Evolutionary conservation across 2,329 filamentous ascomycete species (phyloP).

Genomic region (Diaporthe citrichinensis): DNA sequence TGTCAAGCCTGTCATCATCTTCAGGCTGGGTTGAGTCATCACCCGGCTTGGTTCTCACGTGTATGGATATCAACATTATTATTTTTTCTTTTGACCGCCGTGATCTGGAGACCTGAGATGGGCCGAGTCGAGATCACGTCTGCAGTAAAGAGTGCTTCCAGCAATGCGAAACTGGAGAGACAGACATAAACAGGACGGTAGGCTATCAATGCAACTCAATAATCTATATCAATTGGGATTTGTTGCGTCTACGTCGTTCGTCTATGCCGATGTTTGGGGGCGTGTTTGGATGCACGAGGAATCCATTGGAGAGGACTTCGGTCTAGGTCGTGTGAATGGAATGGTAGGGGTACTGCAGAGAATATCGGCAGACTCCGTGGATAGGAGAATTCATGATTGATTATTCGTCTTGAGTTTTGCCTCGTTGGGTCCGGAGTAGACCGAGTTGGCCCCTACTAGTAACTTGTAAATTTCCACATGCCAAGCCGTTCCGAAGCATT

Average conservation of each 20-base stretch:
- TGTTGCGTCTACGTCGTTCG: background rate
- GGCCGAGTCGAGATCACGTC: background rate
- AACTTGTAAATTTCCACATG: too few relatives aligned
- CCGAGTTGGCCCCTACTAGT: background rate
- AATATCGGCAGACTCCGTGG: background rate
- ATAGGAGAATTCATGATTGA: background rate
- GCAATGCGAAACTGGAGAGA: too few relatives aligned
- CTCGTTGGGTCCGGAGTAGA: background rate
- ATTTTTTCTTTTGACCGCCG: background rate
- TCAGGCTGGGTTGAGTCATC: background rate
- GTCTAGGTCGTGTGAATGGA: background rate
- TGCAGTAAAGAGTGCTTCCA: background rate
- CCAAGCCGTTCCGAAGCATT: background rate
- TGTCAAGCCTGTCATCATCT: conserved; percentile 5
- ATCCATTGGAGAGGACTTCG: too few relatives aligned
- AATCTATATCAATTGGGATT: background rate
- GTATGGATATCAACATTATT: background rate
- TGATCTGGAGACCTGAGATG: background rate
- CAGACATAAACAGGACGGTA: background rate
- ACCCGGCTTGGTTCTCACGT: background rate
- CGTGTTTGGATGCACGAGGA: background rate
- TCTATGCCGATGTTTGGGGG: background rate
- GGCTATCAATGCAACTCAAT: background rate
- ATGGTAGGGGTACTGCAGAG: background rate
- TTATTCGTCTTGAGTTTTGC: background rate